These are phyloP conservation scores for Ambrosiella beaveri DNA, from an alignment of 2,329 filamentous ascomycete genomes.

Conservation along the genomic window DNA sequence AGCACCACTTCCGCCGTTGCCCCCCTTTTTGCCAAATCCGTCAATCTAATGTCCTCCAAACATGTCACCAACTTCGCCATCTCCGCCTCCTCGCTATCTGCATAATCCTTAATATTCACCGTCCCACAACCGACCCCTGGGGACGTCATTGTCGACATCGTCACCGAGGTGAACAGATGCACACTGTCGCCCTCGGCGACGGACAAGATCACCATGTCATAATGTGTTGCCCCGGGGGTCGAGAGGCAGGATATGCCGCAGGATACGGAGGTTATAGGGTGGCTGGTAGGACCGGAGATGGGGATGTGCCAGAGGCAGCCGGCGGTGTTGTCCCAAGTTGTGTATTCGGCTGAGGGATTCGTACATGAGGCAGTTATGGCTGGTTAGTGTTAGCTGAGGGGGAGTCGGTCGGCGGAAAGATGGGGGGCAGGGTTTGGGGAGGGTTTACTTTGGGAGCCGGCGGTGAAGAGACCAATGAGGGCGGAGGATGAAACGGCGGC, in stretches of 20 bases:
- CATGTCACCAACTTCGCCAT: constrained; percentile 5
- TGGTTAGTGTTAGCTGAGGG: not conserved
- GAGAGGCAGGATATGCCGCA: constrained; percentile 3
- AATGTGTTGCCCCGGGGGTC: not conserved
- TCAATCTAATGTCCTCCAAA: constrained; percentile 7
- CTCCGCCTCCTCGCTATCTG: not conserved
- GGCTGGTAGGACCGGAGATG: not conserved
- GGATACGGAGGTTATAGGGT: constrained; percentile 3
- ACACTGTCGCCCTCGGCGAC: constrained; percentile 8
- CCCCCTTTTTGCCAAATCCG: not conserved
- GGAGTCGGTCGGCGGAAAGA: not conserved
- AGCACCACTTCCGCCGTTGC: not conserved
- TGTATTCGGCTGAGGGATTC: constrained; percentile 5
- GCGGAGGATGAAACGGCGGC: not conserved
- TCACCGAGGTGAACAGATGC: constrained; percentile 8
- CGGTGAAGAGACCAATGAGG: constrained; percentile 3
- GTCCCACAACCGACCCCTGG: constrained; percentile 4
- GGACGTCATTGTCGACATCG: constrained; percentile 2
- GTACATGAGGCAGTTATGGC: constrained; percentile 8
- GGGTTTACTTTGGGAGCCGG: not conserved
- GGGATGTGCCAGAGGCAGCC: constrained; percentile 7
- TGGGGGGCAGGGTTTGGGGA: not conserved
- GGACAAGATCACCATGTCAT: not conserved
- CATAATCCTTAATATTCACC: constrained; percentile 4
- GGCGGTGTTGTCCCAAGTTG: constrained; percentile 8